Base-by-base conservation (phyloP, 192 early-diverging fungal species). In the Entomortierella beljakovae region DNA sequence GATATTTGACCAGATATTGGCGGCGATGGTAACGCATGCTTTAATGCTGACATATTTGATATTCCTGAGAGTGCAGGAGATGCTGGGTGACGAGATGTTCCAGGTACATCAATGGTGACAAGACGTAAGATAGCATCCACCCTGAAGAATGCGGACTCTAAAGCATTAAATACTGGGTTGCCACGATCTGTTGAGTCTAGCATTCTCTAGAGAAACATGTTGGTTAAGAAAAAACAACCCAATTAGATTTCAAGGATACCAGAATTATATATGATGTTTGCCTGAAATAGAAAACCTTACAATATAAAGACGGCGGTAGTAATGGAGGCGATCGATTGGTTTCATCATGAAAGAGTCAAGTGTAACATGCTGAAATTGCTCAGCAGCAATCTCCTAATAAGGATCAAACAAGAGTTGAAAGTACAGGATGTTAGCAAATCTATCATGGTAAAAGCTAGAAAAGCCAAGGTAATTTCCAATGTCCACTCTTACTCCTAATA, bases 271-370 rank as follows among this genome's bases (percentile, higher is more conserved):
- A n/a, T n/a, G n/a, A n/a, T n/a, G n/a, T n/a, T n/a, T n/a, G n/a
- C n/a, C n/a, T n/a, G n/a, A n/a, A n/a, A n/a, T n/a, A n/a, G n/a
- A 49, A 61, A 11, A 4, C 13, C 28, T 1, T 70, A 88, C 84
- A 69, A 70, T 82, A 57, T 89, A 89, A 10, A 89, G 65, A 34
- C 77, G 80, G 49, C 85, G 84, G 57, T 89, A 89, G 54, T 89
- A 89, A 33, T 84, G 74, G 29, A 89, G 33, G 48, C 86, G 83
- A 25, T 84, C 73, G 35, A 87, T 79, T 20, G 88, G 88, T 49
- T 80, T 64, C 60, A 84, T 81, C 52, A 89, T 74, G 43, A 87
- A 80, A 0, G 82, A 76, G 40, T 89, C 88, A 18, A 89, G 64
- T n/a, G 82, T 79, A 26, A 87, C 73, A 48, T 81, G 80, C 37